phyloP scores from a whole-genome alignment of 2,329 filamentous ascomycete species.

The Colletotrichum cordylinicola region DNA sequence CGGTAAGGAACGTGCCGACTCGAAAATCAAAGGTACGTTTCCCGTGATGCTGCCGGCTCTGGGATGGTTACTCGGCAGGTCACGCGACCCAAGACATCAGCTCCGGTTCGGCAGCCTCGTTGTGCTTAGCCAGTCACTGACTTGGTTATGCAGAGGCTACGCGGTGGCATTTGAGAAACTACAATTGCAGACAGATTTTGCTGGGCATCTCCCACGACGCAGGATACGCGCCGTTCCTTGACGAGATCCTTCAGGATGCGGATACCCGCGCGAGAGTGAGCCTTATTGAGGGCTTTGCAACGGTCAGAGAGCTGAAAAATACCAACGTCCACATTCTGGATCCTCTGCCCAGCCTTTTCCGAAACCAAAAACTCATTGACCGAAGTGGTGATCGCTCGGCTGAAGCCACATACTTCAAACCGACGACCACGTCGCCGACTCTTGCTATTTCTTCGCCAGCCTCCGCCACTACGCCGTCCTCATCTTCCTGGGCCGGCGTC shows the following conservation, averaged over 20 bases:
- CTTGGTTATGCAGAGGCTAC: conserved; percentile 46
- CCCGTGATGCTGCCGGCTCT: background rate
- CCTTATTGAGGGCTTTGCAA: conserved; percentile 59
- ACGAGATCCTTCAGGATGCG: conserved; percentile 56
- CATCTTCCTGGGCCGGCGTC: conserved; percentile 47
- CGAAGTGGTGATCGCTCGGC: conserved; percentile 28
- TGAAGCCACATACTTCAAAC: conserved; percentile 4
- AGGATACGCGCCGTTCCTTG: conserved; percentile 64
- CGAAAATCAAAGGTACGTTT: conserved; percentile 63
- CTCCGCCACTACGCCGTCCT: conserved; percentile 27
- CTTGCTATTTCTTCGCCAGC: conserved; percentile 28
- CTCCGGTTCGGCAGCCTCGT: background rate
- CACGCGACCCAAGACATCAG: background rate
- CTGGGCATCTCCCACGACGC: conserved; percentile 68
- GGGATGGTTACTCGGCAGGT: background rate
- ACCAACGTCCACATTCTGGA: conserved; percentile 53
- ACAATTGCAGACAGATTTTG: conserved; percentile 66
- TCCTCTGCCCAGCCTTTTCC: conserved; percentile 56
- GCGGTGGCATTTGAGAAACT: conserved; percentile 63
- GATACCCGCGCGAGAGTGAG: conserved; percentile 49
- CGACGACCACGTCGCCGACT: conserved; percentile 26
- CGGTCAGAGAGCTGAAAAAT: conserved; percentile 52
- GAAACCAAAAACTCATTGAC: conserved; percentile 55
- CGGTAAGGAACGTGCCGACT: conserved; percentile 63
- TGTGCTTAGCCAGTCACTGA: background rate